These are phyloP conservation scores for Pythium scleroteichum DNA, from an alignment of 352 stramenopile species.

Conservation along the genomic window DNA sequence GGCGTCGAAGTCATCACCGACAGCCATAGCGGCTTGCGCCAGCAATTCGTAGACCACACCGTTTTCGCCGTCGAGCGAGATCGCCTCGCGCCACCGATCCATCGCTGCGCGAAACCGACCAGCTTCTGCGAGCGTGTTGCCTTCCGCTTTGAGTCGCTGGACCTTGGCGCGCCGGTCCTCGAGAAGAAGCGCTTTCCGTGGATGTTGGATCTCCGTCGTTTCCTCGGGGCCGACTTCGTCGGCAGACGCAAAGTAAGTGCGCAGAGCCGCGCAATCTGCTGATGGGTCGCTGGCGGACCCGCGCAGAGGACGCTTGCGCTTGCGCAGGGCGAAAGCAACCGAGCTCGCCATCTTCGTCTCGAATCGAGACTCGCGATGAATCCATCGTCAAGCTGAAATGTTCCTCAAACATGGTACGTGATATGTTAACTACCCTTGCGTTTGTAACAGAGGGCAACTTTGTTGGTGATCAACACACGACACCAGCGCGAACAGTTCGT, in stretches of 20 bases:
- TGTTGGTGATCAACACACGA: slow-evolving; percentile 25
- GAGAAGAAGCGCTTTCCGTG: slow-evolving; percentile 31
- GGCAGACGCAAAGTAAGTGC: background rate
- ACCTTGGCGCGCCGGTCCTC: slow-evolving; percentile 60
- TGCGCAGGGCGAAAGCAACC: slow-evolving; percentile 1
- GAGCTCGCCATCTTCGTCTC: background rate
- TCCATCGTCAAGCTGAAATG: too few relatives aligned
- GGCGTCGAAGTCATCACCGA: slow-evolving; percentile 77
- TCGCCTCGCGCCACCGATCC: slow-evolving; percentile 61
- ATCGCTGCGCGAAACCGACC: slow-evolving; percentile 65
- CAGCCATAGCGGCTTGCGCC: slow-evolving; percentile 67
- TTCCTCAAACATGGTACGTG: background rate
- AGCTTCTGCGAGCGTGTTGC: slow-evolving; percentile 72
- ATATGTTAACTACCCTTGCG: background rate
- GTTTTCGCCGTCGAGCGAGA: slow-evolving; percentile 46
- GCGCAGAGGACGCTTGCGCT: slow-evolving; percentile 1
- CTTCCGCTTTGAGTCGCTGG: slow-evolving; percentile 71
- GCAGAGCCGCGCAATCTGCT: background rate
- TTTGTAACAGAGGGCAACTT: slow-evolving; percentile 14
- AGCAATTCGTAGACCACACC: slow-evolving; percentile 64
- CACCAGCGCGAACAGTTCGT: background rate
- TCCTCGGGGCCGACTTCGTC: background rate
- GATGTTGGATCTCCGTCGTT: background rate
- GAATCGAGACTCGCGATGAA: too few relatives aligned
- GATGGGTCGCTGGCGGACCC: background rate